Evolutionary conservation across 2,329 filamentous ascomycete species (phyloP).

Genomic region (Helicocarpus griseus): DNA sequence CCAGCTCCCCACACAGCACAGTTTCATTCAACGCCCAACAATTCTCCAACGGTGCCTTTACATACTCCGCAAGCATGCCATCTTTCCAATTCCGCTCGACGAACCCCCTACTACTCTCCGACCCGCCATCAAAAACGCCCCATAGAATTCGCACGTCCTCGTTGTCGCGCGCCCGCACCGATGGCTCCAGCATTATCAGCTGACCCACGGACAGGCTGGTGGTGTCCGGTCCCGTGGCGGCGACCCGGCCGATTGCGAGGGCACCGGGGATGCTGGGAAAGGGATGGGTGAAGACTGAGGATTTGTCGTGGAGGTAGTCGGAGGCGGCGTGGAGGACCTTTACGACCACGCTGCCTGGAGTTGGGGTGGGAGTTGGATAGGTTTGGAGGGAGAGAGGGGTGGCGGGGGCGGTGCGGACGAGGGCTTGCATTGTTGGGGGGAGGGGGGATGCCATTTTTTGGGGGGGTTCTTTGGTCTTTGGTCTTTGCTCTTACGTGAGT

Average conservation of each 20-base stretch:
- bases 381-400: constrained; percentile 7
- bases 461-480: no score
- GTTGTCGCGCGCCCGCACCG: constrained; percentile 12
- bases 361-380: constrained; percentile 6
- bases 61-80: constrained; percentile 13
- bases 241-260: constrained; percentile 34
- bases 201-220: constrained; percentile 13
- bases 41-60: constrained; percentile 12
- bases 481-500: no score
- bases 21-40: constrained; percentile 12
- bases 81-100: constrained; percentile 10
- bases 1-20: constrained; percentile 7
- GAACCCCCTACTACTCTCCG: constrained; percentile 6
- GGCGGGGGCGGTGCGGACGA: constrained; percentile 7
- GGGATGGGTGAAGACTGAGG: constrained; percentile 7
- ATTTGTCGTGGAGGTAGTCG: constrained; percentile 2
- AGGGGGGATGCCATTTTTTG: background rate
- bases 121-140: constrained; percentile 7
- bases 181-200: constrained; percentile 13
- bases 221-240: constrained; percentile 17
- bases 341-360: constrained; percentile 12
- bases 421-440: constrained; percentile 7
- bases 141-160: constrained; percentile 9
- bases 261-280: constrained; percentile 17
- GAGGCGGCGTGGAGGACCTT: constrained; percentile 8